Conservation (phyloP, 208 protist species). For the Wallacemonas sp. region DNA sequence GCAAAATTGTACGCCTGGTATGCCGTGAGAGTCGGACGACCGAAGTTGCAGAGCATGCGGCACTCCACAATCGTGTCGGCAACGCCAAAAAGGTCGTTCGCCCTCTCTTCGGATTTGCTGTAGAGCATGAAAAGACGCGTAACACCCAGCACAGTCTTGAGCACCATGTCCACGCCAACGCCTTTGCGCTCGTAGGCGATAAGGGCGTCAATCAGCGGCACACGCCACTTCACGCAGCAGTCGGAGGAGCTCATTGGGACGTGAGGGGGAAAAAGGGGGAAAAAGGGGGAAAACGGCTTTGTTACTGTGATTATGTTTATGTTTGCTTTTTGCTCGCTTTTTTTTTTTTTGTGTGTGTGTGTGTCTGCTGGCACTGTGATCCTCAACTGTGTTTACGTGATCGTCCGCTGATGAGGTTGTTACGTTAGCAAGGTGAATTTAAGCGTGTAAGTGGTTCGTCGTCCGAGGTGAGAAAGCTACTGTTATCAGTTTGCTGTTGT, state of each 20-base stretch:
- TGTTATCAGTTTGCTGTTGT: no score
- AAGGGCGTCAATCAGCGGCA: slow-evolving; percentile 52
- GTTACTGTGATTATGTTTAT: no score
- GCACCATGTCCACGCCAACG: slow-evolving; percentile 79
- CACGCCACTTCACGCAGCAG: slow-evolving; percentile 19
- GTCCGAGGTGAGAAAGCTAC: no score
- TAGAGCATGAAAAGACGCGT: slow-evolving; percentile 66
- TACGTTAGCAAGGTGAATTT: no score
- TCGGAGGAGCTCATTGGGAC: slow-evolving; percentile 10
- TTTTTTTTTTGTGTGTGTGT: slow-evolving; percentile 15
- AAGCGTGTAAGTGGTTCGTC: no score
- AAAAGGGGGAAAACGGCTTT: no score
- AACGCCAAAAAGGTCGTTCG: slow-evolving; percentile 35
- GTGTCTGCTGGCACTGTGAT: slow-evolving; percentile 4
- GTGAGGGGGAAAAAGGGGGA: no score
- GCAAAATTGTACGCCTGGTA: slow-evolving; percentile 40
- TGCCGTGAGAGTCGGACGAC: slow-evolving; percentile 53
- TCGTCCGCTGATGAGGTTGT: no score
- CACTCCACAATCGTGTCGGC: slow-evolving; percentile 79
- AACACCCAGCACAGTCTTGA: slow-evolving; percentile 75
- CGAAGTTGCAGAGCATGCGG: slow-evolving; percentile 90
- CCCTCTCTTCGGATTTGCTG: slow-evolving; percentile 24
- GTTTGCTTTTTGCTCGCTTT: neutral
- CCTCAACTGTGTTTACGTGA: no score
- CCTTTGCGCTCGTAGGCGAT: slow-evolving; percentile 72